These are phyloP conservation scores for Ophiostoma montium DNA, from an alignment of 2,329 filamentous ascomycete species.

Conservation along the genomic window DNA sequence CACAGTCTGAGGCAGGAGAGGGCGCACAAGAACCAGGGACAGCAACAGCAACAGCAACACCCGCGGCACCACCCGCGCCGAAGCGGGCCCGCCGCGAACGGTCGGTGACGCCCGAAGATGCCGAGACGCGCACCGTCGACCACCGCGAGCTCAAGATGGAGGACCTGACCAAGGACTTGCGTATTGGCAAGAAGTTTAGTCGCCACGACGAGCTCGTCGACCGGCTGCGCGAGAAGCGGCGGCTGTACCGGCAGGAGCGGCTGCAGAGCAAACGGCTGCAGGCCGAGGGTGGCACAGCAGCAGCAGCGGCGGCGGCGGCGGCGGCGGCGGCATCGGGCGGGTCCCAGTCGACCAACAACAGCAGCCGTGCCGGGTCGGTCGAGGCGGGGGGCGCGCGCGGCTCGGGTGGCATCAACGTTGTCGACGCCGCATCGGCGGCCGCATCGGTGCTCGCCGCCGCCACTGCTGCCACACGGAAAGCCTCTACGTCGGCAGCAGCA, in stretches of 20 bases:
- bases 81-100: constrained; percentile 25
- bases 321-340: neutral
- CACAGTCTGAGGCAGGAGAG: too few species aligned
- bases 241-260: constrained; percentile 16
- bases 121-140: constrained; percentile 49
- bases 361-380: neutral
- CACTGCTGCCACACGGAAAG: neutral
- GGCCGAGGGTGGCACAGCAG: constrained; percentile 6
- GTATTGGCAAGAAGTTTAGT: constrained; percentile 61
- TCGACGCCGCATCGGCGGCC: constrained; percentile 6
- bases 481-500: constrained; percentile 2
- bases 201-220: constrained; percentile 58
- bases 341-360: constrained; percentile 9
- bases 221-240: constrained; percentile 39
- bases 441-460: constrained; percentile 9
- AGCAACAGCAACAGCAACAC: neutral
- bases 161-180: constrained; percentile 55
- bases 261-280: constrained; percentile 27
- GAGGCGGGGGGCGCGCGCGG: too few species aligned
- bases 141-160: constrained; percentile 54
- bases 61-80: constrained; percentile 11
- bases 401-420: neutral
- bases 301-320: too few species aligned
- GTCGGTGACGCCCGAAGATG: constrained; percentile 46
- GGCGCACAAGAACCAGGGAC: too few species aligned